Conservation (phyloP, 257 asterid species). For the Echites panduratus region DNA sequence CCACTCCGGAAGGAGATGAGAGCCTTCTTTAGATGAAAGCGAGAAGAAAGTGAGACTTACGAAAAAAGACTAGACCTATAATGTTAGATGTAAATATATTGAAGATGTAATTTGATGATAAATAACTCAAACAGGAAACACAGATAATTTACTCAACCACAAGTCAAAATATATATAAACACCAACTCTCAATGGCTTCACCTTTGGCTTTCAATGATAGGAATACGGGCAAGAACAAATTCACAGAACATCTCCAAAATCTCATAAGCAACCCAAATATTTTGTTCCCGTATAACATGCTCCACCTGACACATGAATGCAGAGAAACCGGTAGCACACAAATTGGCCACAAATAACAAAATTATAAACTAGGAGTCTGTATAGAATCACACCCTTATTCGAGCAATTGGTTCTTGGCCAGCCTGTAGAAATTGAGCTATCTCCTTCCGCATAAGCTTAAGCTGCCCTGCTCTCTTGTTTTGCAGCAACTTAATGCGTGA, state of each 20-base stretch:
- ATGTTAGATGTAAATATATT: not conserved
- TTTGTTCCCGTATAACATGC: slow-evolving; percentile 85
- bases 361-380: not conserved
- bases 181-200: slow-evolving; percentile 18
- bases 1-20: not conserved
- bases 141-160: not conserved
- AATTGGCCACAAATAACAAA: slow-evolving; percentile 1
- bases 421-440: slow-evolving; percentile 83
- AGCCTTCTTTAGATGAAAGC: not conserved
- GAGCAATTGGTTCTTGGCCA: slow-evolving; percentile 89
- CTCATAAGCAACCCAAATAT: slow-evolving; percentile 85
- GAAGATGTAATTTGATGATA: not conserved
- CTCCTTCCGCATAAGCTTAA: slow-evolving; percentile 80
- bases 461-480: slow-evolving; percentile 79
- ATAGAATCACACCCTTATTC: slow-evolving; percentile 55
- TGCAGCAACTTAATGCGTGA: slow-evolving; percentile 85
- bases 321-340: not conserved
- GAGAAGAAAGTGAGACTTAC: not conserved
- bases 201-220: slow-evolving; percentile 81
- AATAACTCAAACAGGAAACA: not conserved
- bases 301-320: slow-evolving; percentile 55
- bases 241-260: slow-evolving; percentile 78
- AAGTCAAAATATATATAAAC: not conserved
- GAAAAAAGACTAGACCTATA: not conserved
- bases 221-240: slow-evolving; percentile 75